A percentile compares a stretch with the other conserved stretches of the same genome.
Conservation (phyloP, 1,284 basidiomycete species). For the Hypsizygus ulmarius region DNA sequence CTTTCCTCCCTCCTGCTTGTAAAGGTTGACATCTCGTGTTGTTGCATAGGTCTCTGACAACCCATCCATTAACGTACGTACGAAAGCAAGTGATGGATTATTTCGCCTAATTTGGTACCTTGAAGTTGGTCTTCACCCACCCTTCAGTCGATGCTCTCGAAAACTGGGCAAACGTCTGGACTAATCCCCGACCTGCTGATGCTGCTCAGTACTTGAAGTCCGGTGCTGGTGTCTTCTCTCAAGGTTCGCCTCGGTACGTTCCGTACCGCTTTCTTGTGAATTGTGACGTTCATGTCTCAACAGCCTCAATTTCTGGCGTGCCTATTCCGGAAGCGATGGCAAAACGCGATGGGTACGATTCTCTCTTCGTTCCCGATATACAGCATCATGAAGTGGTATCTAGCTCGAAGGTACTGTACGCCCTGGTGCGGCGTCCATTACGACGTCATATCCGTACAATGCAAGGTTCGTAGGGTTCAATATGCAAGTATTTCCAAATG, state of each 20-base stretch:
- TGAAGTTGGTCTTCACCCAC: slow-evolving; percentile 61
- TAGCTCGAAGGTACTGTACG: slow-evolving; percentile 63
- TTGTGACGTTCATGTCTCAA: neutral
- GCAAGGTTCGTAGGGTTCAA: slow-evolving; percentile 25
- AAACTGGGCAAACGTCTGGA: slow-evolving; percentile 62
- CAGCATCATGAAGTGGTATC: slow-evolving; percentile 14
- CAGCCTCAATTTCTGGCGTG: slow-evolving; percentile 64
- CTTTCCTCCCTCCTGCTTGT: neutral
- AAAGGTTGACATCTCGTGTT: neutral
- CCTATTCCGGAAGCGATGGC: slow-evolving; percentile 45
- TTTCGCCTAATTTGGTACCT: neutral
- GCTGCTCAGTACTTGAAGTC: slow-evolving; percentile 49
- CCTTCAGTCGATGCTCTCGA: slow-evolving; percentile 60
- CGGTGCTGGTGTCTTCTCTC: slow-evolving; percentile 55
- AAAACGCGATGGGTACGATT: slow-evolving; percentile 44
- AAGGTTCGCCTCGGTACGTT: slow-evolving; percentile 53
- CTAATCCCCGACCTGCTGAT: slow-evolving; percentile 51
- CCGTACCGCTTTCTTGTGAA: neutral
- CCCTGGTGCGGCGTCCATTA: slow-evolving; percentile 57
- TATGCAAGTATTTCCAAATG: neutral
- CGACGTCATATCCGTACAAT: slow-evolving; percentile 52
- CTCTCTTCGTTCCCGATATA: neutral
- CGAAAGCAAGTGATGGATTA: neutral
- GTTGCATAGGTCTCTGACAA: slow-evolving; percentile 51
- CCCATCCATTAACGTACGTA: slow-evolving; percentile 58